phyloP scores from a whole-genome alignment of 2,329 filamentous ascomycete species.

The Cordyceps cateniannulata region DNA sequence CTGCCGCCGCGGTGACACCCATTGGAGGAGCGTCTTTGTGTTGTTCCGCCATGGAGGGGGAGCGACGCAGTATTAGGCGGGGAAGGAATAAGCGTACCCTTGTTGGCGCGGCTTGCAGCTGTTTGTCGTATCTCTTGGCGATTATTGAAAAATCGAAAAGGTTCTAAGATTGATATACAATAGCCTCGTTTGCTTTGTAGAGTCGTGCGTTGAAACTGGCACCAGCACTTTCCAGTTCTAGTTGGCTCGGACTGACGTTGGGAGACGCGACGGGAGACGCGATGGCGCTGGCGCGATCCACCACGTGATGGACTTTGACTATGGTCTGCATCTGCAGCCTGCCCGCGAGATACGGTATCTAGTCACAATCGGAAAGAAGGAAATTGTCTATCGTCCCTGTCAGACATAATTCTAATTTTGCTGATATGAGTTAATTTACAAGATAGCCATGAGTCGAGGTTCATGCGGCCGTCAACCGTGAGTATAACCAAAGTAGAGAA shows the following conservation, averaged over 20 bases:
- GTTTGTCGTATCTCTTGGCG: too few relatives aligned
- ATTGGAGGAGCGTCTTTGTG: background rate
- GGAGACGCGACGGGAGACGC: conserved; percentile 9
- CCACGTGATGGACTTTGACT: conserved; percentile 6
- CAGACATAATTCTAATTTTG: too few relatives aligned
- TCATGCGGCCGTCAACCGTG: background rate
- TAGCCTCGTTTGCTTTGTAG: background rate
- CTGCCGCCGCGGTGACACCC: background rate
- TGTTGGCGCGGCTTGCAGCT: too few relatives aligned
- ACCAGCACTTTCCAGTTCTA: background rate
- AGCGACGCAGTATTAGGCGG: too few relatives aligned
- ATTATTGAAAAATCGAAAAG: too few relatives aligned
- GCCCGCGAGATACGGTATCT: too few relatives aligned
- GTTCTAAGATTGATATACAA: too few relatives aligned
- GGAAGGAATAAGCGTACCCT: background rate
- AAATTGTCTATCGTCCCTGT: too few relatives aligned
- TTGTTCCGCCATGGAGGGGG: background rate
- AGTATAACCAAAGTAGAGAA: conserved; percentile 9
- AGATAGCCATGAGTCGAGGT: background rate
- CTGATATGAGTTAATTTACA: background rate
- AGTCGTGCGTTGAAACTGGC: background rate
- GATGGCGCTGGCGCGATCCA: background rate
- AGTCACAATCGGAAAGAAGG: too few relatives aligned
- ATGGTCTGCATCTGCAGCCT: background rate
- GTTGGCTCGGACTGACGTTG: background rate